Conservation (phyloP, 805 yeast species). For the Trichomonascus vanleenenianus region DNA sequence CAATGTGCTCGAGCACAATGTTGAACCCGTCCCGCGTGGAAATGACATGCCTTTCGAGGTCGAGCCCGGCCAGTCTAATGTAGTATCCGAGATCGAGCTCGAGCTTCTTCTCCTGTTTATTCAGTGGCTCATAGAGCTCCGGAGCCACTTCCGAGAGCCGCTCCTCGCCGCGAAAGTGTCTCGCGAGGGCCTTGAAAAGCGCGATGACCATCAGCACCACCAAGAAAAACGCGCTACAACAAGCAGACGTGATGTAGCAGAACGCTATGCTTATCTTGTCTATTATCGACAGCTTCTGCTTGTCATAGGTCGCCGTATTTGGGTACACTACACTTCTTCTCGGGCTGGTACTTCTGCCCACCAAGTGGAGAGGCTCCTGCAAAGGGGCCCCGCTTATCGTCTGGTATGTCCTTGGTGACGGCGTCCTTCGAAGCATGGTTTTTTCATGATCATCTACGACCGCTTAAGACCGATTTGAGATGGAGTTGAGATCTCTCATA, state of each 20-base stretch:
- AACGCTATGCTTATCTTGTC: constrained; percentile 4
- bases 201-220: constrained; percentile 20
- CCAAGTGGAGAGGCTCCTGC: no score
- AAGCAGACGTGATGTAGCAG: constrained; percentile 20
- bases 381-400: no score
- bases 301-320: no score
- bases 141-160: neutral
- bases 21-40: constrained; percentile 76
- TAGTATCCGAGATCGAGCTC: constrained; percentile 60
- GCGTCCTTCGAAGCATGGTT: no score
- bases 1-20: constrained; percentile 55
- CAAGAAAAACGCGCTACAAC: constrained; percentile 21
- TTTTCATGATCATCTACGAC: no score
- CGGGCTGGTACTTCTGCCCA: no score
- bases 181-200: constrained; percentile 2
- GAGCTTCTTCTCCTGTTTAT: constrained; percentile 29
- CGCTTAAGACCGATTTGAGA: no score
- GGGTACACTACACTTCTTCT: no score
- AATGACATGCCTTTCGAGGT: constrained; percentile 49
- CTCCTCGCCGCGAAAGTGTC: neutral
- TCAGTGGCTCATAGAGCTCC: neutral
- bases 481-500: no score
- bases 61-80: constrained; percentile 51
- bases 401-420: no score
- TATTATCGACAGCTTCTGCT: neutral